These are phyloP conservation scores for Patellifolia procumbens DNA, from an alignment of 179 eudicot genomes.

Conservation along the genomic window DNA sequence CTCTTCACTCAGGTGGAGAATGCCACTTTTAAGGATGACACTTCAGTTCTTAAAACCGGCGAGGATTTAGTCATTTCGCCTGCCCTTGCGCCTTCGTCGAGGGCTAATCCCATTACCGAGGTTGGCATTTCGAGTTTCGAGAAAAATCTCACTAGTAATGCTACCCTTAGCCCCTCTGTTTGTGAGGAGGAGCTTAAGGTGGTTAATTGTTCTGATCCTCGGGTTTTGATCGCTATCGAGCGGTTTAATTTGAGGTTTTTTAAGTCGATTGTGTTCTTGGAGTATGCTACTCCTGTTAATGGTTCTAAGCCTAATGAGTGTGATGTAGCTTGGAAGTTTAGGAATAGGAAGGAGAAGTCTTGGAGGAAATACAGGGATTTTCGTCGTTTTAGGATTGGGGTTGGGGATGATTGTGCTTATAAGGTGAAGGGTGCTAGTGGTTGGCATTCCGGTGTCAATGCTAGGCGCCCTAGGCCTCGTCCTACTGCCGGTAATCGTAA, in stretches of 20 bases:
- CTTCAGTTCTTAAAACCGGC: conserved; percentile 75
- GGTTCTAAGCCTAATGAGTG: conserved; percentile 72
- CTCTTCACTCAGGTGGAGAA: conserved; percentile 67
- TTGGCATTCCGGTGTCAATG: conserved; percentile 92
- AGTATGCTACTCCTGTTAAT: conserved; percentile 65
- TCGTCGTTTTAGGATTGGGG: conserved; percentile 79
- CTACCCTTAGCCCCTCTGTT: conserved; percentile 38
- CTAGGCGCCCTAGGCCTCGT: conserved; percentile 61
- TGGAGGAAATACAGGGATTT: conserved; percentile 93
- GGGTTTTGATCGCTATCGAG: conserved; percentile 69
- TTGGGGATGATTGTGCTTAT: conserved; percentile 59
- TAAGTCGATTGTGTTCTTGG: conserved; percentile 66
- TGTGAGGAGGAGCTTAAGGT: conserved; percentile 46
- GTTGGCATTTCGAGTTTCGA: conserved; percentile 54
- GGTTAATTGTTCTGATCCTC: conserved; percentile 85
- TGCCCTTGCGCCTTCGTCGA: conserved; percentile 29
- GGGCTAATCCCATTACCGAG: conserved; percentile 49
- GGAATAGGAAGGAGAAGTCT: conserved; percentile 85
- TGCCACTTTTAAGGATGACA: conserved; percentile 81
- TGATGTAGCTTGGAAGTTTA: conserved; percentile 92
- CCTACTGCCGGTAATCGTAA: conserved; percentile 18
- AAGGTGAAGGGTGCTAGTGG: conserved; percentile 65
- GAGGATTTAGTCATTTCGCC: conserved; percentile 57
- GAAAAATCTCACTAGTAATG: conserved; percentile 32
- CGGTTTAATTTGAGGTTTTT: conserved; percentile 64